phyloP scores from a whole-genome alignment of 768 basidiomycete species.

The Pulveroboletus frians region DNA sequence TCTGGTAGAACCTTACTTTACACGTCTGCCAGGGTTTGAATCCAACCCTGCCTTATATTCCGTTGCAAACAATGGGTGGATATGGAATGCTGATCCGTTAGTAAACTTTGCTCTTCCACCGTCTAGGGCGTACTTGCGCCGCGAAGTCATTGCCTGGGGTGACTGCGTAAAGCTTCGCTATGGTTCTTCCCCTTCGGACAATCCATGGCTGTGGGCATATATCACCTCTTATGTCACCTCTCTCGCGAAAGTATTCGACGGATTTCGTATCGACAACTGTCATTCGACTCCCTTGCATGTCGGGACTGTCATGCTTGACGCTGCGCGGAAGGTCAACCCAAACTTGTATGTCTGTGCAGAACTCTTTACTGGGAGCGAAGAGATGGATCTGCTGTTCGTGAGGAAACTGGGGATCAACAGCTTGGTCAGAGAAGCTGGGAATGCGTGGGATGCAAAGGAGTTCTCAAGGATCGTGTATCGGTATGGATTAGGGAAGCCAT shows the following conservation, averaged over 20 bases:
- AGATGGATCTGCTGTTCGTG: constrained; percentile 89
- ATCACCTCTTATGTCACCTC: constrained; percentile 80
- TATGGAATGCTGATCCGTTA: constrained; percentile 94
- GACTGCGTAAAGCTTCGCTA: constrained; percentile 99
- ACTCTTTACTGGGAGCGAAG: constrained; percentile 92
- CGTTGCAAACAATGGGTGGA: constrained; percentile 98
- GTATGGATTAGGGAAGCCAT: constrained; percentile 88
- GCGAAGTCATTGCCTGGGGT: constrained; percentile 96
- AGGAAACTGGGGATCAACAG: constrained; percentile 90
- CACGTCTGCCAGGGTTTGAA: constrained; percentile 63
- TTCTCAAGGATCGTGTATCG: constrained; percentile 83
- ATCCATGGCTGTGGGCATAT: constrained; percentile 93
- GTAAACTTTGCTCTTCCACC: constrained; percentile 89
- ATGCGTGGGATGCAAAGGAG: constrained; percentile 86
- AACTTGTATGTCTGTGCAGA: constrained; percentile 97
- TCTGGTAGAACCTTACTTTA: constrained; percentile 90
- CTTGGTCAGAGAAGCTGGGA: constrained; percentile 91
- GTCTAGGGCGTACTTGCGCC: constrained; percentile 91
- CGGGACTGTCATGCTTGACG: constrained; percentile 93
- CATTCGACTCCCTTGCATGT: constrained; percentile 96
- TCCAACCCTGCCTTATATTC: constrained; percentile 56
- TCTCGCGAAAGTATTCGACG: constrained; percentile 83
- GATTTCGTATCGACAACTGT: constrained; percentile 97
- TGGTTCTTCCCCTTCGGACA: constrained; percentile 69
- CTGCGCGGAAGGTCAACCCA: constrained; percentile 81